Evolutionary conservation across 306 rosid species (phyloP).

Genomic region (Gillenia trifoliata): DNA sequence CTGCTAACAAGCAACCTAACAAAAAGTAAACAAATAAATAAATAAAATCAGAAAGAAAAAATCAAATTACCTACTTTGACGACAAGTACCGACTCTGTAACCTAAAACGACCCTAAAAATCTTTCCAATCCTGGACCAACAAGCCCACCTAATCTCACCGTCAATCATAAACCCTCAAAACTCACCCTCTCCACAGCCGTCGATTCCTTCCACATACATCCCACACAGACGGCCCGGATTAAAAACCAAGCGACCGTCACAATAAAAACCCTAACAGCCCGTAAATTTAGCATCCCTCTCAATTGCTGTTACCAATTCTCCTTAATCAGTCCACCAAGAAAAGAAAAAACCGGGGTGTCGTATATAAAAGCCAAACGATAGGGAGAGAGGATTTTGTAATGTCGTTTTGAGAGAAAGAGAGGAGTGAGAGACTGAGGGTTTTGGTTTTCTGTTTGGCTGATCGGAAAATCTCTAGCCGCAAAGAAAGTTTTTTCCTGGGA

Average conservation of each 20-base stretch:
- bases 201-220: neutral
- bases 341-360: neutral
- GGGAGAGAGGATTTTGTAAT: neutral
- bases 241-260: neutral
- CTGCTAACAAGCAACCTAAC: neutral
- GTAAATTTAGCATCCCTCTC: neutral
- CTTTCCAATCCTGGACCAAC: neutral
- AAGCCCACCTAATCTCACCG: neutral
- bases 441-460: constrained; percentile 29
- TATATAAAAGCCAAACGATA: constrained; percentile 3
- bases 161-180: neutral
- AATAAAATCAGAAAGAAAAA: no score
- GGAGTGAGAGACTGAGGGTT: constrained; percentile 10
- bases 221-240: neutral
- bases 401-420: neutral
- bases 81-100: no score
- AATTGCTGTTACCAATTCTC: neutral
- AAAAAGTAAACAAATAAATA: no score
- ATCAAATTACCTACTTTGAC: no score
- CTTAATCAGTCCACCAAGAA: neutral
- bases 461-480: constrained; percentile 26
- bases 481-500: neutral
- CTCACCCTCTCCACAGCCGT: neutral
- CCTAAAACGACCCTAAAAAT: neutral
- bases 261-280: neutral